Evolutionary conservation across 83 land plant genomes (phyloP), one percentile per base, ranked within the genome.

Genomic region (Picea abies): DNA sequence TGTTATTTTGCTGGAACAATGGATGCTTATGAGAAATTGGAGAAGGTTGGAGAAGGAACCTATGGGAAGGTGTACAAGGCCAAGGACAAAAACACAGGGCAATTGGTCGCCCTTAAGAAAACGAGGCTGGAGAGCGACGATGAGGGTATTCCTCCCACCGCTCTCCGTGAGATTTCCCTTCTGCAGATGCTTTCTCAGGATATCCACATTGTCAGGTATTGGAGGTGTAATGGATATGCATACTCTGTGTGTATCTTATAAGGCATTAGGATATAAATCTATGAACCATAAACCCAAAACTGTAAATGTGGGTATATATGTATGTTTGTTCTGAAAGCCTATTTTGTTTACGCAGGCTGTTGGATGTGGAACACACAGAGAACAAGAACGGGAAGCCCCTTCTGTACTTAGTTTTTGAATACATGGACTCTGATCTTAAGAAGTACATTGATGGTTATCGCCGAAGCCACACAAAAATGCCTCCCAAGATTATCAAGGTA

Each of bases 31-130:
- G 93, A 90, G 93, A 90, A 90, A 79, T 84, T 97, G 78, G 98
- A 93, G 91, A 97, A 97, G 93, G 99, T 97, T 1, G 99, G 99
- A 58, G 99, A 95, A 81, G 99, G 99, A 14, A 95, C 99, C 15
- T 97, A 97, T 84, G 99, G 99, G 26, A 97, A 97, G 90, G 99
- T 97, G 44, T 95, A 95, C 93, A 93, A 92, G 88, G 99, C 99
- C 23, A 84, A 84, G 72, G 98, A 97, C 84, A 92, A 85, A 84
- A 86, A 79, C 23, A 89, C 92, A 1, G 99, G 99, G 56, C 90
- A 91, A 61, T 47, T 97, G 66, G 99, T 97, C 4, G 99, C 99
- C 23, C 90, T 97, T 23, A 97, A 97, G 92, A 97, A 97, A 86
- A 96, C 98, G n/a, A 84, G 97, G 44, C 90, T 97, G 41, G 98